Evolutionary conservation across 2,329 filamentous ascomycete species (phyloP), one percentile per base, ranked within the genome.

Genomic region (Geosmithia putterillii): DNA sequence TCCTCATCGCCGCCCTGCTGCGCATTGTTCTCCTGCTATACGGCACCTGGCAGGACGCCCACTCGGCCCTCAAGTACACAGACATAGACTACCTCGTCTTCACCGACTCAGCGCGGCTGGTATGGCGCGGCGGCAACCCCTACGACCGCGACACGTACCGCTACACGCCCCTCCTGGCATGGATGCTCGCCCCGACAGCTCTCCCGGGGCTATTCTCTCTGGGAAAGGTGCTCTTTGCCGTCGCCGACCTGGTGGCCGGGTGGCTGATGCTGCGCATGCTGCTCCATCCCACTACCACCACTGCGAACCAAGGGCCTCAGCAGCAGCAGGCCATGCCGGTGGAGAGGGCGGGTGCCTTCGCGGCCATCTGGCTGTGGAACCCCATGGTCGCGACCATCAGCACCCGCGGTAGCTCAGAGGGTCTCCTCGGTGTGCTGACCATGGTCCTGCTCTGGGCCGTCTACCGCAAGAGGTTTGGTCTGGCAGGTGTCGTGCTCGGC

Each of bases 61-160:
- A 89, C 64, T 94, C 88, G 7, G 81, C 90, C 14, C 67, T 98
- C 57, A 96, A 96, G 66, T 98, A 96, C 69, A 98, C 92, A 42
- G 92, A 98, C 64, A 95, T 98, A 54, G 92, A 98, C 71, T 98
- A 98, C 65, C 80, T 88, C 50, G 92, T 98, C 60, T 98, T 98
- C 70, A 96, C 92, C 41, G 90, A 96, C 61, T 92, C 92, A 21
- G 79, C 92, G 2, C 83, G 85, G 50, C 90, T 84, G 62, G 63
- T 86, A 38, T 66, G 80, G 3, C 67, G 63, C n/a, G 76, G 76
- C 3, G 64, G 67, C 40, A 86, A 85, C 0, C 92, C 92, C 2
- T 98, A 98, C 60, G 74, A 76, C 36, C 79, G 92, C 43, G 90
- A 92, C 56, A 98, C 92, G 0, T 98, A 98, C 67, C 84, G 92